Percentiles rank a stretch among this genome's conserved stretches.
These are phyloP conservation scores for Hyphopichia wangnamkhiaoensis DNA, from an alignment of 1,139 yeast genomes.

Conservation along the genomic window DNA sequence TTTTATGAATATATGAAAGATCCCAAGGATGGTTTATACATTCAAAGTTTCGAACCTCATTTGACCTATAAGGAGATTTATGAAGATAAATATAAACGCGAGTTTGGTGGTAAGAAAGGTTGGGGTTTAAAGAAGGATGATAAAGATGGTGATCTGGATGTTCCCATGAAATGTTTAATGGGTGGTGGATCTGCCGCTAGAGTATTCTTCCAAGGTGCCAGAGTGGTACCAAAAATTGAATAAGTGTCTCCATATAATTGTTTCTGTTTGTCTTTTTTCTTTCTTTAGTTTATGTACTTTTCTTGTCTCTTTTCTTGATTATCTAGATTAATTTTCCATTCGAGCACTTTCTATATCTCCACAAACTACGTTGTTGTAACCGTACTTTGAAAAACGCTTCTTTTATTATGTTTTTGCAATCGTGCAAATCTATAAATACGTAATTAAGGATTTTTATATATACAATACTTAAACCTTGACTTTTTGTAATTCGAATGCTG, in stretches of 20 bases:
- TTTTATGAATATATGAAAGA: conserved; percentile 61
- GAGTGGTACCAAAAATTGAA: conserved; percentile 45
- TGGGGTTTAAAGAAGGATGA: conserved; percentile 54
- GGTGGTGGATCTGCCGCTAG: conserved; percentile 71
- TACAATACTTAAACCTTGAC: conserved; percentile 42
- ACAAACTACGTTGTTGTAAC: no score
- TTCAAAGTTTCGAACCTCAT: conserved; percentile 64
- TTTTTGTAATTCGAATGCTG: conserved; percentile 78
- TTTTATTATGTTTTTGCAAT: not conserved
- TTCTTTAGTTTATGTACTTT: not conserved
- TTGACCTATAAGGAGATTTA: conserved; percentile 52
- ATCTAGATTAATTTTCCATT: not conserved
- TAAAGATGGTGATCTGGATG: conserved; percentile 34
- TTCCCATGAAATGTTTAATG: conserved; percentile 57
- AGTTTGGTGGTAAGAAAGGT: conserved; percentile 58
- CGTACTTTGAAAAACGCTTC: not conserved
- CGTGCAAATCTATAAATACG: conserved; percentile 2
- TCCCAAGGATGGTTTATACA: conserved; percentile 59
- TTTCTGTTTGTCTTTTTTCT: not conserved
- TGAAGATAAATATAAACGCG: conserved; percentile 47
- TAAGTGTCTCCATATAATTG: conserved; percentile 3
- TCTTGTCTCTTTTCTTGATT: not conserved
- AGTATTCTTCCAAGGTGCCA: conserved; percentile 67
- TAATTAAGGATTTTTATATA: conserved; percentile 1
- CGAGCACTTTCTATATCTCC: no score